Evolutionary conservation across 163 green algal species (phyloP).

Genomic region (Scenedesmus sp.): DNA sequence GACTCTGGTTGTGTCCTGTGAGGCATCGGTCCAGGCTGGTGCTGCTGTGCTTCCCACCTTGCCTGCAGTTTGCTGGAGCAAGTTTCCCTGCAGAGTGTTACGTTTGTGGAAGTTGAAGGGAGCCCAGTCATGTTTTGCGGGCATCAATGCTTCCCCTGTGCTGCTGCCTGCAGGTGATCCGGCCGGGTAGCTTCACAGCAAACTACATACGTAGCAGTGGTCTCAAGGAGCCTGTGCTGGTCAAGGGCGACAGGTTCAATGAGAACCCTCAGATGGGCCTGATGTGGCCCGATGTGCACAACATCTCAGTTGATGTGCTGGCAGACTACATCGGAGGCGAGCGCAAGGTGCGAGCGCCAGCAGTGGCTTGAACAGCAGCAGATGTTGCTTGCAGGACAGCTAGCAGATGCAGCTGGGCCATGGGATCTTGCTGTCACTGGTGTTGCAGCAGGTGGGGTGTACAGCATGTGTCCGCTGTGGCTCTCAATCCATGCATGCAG

Average conservation of each 20-base stretch:
- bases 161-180: constrained; percentile 35
- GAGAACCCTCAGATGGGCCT: constrained; percentile 51
- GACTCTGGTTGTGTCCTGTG: not conserved
- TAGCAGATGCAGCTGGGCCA: not conserved
- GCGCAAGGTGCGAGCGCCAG: constrained; percentile 11
- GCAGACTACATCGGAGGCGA: constrained; percentile 24
- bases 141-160: not conserved
- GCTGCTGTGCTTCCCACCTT: not conserved
- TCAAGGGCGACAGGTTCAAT: constrained; percentile 53
- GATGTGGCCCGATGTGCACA: constrained; percentile 39
- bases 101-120: not conserved
- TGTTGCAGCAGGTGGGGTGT: not conserved
- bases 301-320: constrained; percentile 29
- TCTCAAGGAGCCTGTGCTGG: constrained; percentile 41
- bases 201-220: constrained; percentile 24
- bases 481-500: not conserved
- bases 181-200: constrained; percentile 37
- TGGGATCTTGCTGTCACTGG: not conserved
- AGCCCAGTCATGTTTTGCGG: not conserved
- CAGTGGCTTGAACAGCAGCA: not conserved
- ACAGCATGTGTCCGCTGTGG: not conserved
- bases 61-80: not conserved
- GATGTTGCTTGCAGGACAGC: not conserved
- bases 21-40: not conserved
- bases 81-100: not conserved